Base-by-base conservation (phyloP, 352 stramenopile species). In the Thraustochytrium sp. region DNA sequence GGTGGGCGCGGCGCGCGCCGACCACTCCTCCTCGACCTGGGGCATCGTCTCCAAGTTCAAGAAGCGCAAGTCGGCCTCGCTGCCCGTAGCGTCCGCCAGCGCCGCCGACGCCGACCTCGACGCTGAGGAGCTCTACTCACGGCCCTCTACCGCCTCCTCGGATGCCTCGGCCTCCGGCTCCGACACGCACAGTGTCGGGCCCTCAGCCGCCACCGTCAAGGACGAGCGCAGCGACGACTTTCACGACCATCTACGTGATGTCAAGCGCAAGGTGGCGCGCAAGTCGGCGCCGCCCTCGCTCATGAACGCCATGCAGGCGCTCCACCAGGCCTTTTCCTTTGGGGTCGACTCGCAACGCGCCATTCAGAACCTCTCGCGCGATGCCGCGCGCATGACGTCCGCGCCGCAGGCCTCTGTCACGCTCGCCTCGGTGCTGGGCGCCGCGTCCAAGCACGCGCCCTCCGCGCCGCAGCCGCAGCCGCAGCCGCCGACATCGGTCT, bases 1-100 rank as follows among this genome's bases (percentile, higher is more conserved):
- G 59, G 59, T 72, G 9, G 59, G 59, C 26, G 59, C 59, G 9
- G 59, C 59, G 36, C 59, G 59, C 40, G 3, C 59, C 26, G 59
- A 72, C 36, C 59, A 72, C 31, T 72, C 59, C 31, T 72, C 59
- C 31, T 46, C 59, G 40, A 31, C 26, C 8, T 72, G 59, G 59
- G 46, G 59, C 59, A 13, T 72, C 46, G 59, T 72, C 11, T 72
- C 59, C 59, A 72, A 72, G 40, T 72, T 72, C 40, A 72, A 72
- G 26, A 72, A 72, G 26, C 59, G 59, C 59, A 72, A 72, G 59
- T 72, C 59, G 1, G 59, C 59, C 40, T 72, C 59, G 21, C 36
- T 72, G 40, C 59, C 54, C 23, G 5, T 63, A n/a, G n/a, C n/a
- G n/a, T n/a, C n/a, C n/a, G n/a, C n/a, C n/a, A n/a, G n/a, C n/a